Base-by-base conservation (phyloP, 2,329 filamentous ascomycete species). In the Fusarium sambucinum region DNA sequence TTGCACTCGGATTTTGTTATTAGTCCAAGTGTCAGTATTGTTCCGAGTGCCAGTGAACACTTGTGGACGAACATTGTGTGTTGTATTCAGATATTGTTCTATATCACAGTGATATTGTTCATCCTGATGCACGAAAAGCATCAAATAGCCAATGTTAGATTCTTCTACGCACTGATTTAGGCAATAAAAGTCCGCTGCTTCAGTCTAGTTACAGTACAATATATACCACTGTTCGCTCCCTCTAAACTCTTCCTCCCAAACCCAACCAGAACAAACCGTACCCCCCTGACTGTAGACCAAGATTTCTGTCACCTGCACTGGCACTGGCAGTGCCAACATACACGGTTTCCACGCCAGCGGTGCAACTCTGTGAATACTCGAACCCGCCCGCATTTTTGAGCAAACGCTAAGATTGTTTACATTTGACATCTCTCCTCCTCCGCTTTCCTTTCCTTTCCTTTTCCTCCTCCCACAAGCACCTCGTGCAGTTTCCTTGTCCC, bases 51-150 rank as follows among this genome's bases (percentile, higher is more conserved):
- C 17, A 16, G 16, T 13, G 57, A 30, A 38, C 25, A 59, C n/a
- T 21, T 27, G 17, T 21, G 17, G 8, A 16, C 14, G 30, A 44
- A 37, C 16, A 44, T 42, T 42, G n/a, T n/a, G 33, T 19, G 37
- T 42, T 42, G n/a, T n/a, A 41, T 19, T 23, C 23, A 21, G 59
- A 37, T 37, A 38, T 33, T 63, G 50, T 63, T 56, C 59, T 16
- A 25, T 32, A 25, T n/a, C n/a, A 14, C 25, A 62, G 30, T 55
- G 29, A 46, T 23, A 16, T 47, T 62, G 29, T 56, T 47, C 48
- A 25, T 16, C 25, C 30, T 13, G 9, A 13, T 25, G 25, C 45
- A 25, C 14, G 21, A 40, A 48, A 48, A 29, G 8, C 8, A 6
- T 42, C 51, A 45, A 17, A 45, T 45, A 30, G 38, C 38, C 30